Evolutionary conservation across 1,284 basidiomycete genomes (phyloP).

Genomic region (Boletellus deceptivus): DNA sequence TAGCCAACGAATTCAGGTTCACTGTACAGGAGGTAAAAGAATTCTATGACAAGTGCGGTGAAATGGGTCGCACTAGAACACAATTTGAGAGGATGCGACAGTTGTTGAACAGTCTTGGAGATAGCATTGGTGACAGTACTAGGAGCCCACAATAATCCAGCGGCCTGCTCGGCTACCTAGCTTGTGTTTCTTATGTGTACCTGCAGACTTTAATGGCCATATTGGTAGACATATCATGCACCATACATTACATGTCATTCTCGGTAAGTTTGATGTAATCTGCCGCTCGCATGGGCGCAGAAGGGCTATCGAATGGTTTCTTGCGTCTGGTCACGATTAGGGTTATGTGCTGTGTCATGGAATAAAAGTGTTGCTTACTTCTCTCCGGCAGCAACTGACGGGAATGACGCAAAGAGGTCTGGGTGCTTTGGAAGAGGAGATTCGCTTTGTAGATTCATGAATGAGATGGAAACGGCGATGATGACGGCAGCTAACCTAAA

Average conservation of each 20-base stretch:
- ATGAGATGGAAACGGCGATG: background rate
- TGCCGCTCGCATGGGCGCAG: constrained; percentile 66
- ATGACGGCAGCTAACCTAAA: constrained; percentile 64
- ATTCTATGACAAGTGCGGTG: constrained; percentile 67
- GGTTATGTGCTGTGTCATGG: constrained; percentile 1
- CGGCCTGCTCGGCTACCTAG: background rate
- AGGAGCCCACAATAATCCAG: constrained; percentile 12
- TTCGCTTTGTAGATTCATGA: constrained; percentile 55
- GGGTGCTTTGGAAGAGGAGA: constrained; percentile 95
- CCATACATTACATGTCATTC: constrained; percentile 21
- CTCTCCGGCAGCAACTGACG: constrained; percentile 95
- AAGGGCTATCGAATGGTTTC: constrained; percentile 74
- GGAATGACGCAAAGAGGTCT: constrained; percentile 96
- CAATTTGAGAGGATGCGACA: constrained; percentile 68
- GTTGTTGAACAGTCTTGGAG: constrained; percentile 44
- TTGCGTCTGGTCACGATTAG: constrained; percentile 49
- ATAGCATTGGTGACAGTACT: constrained; percentile 29
- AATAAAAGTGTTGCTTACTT: constrained; percentile 53
- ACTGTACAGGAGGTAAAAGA: constrained; percentile 70
- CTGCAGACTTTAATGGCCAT: background rate
- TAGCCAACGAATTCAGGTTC: constrained; percentile 64
- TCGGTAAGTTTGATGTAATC: constrained; percentile 56
- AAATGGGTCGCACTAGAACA: constrained; percentile 58
- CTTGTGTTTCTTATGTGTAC: background rate
- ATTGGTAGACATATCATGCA: background rate